Evolutionary conservation across 1,284 basidiomycete species (phyloP).

Genomic region (Cryptococcus sp.): DNA sequence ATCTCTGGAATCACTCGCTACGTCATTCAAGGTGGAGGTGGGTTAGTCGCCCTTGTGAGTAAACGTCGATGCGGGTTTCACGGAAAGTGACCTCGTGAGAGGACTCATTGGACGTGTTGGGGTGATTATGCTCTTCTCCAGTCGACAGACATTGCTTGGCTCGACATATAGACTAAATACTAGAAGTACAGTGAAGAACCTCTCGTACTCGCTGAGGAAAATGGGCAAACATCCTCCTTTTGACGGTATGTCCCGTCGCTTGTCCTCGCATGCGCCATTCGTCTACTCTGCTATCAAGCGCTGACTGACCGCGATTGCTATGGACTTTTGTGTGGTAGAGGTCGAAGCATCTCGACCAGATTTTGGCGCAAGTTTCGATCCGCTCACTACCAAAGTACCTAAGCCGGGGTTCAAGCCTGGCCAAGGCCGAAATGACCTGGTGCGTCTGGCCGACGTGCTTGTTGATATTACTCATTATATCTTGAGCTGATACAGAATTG

Average conservation of each 20-base stretch:
- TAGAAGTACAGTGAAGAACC: no score
- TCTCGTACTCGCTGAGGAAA: neutral
- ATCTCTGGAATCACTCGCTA: no score
- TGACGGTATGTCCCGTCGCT: slow-evolving; percentile 6
- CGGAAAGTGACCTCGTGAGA: no score
- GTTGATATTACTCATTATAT: no score
- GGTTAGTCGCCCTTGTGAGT: no score
- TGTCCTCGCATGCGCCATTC: neutral
- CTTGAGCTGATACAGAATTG: no score
- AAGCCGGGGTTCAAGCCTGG: slow-evolving; percentile 61
- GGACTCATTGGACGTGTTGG: no score
- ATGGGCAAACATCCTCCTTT: slow-evolving; percentile 16
- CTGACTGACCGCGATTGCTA: neutral
- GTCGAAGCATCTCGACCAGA: slow-evolving; percentile 43
- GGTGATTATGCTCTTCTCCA: no score
- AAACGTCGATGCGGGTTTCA: no score
- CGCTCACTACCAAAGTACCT: slow-evolving; percentile 54
- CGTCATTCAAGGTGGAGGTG: no score
- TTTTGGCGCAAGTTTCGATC: slow-evolving; percentile 23
- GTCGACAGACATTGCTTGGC: no score
- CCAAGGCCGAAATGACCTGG: slow-evolving; percentile 55
- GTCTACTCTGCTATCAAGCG: neutral
- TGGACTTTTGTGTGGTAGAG: slow-evolving; percentile 19
- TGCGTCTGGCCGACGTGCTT: slow-evolving; percentile 19
- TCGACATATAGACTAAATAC: no score